These are phyloP conservation scores for Xylaria cubensis DNA, from an alignment of 495 filamentous ascomycete species.

Conservation along the genomic window DNA sequence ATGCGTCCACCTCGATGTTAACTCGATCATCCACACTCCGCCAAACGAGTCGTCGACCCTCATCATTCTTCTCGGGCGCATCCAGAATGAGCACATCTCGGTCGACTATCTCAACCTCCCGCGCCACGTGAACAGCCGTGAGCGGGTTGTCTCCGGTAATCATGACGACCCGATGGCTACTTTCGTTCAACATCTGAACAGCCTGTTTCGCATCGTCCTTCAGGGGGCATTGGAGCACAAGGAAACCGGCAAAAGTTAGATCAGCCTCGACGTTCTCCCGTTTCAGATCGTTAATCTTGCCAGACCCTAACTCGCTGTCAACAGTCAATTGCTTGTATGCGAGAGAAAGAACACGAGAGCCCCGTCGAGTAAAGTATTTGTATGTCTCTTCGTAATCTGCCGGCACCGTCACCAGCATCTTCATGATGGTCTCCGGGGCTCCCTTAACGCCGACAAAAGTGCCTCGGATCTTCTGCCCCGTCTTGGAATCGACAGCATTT, in stretches of 20 bases:
- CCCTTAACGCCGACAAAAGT: conserved; percentile 97
- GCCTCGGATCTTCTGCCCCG: conserved; percentile 72
- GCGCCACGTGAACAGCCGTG: conserved; percentile 94
- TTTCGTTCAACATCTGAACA: conserved; percentile 97
- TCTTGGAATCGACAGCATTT: conserved; percentile 67
- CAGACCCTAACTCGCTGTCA: conserved; percentile 79
- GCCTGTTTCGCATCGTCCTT: conserved; percentile 96
- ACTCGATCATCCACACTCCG: conserved; percentile 91
- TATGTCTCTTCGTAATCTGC: conserved; percentile 95
- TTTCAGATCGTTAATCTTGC: conserved; percentile 88
- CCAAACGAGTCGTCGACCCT: conserved; percentile 87
- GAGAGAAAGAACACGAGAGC: conserved; percentile 89
- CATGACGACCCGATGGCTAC: conserved; percentile 98
- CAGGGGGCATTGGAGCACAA: conserved; percentile 92
- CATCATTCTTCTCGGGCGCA: conserved; percentile 87
- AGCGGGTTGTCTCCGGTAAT: conserved; percentile 99
- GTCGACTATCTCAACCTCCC: conserved; percentile 96
- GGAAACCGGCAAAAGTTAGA: conserved; percentile 89
- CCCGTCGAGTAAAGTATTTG: conserved; percentile 96
- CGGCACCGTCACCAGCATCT: conserved; percentile 84
- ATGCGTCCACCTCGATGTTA: conserved; percentile 86
- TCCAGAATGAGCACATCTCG: conserved; percentile 94
- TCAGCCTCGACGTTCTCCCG: conserved; percentile 89
- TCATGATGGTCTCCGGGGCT: conserved; percentile 93
- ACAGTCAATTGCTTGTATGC: conserved; percentile 88